Evolutionary conservation across 352 stramenopile species (phyloP).

Genomic region (Globisporangium canariense): DNA sequence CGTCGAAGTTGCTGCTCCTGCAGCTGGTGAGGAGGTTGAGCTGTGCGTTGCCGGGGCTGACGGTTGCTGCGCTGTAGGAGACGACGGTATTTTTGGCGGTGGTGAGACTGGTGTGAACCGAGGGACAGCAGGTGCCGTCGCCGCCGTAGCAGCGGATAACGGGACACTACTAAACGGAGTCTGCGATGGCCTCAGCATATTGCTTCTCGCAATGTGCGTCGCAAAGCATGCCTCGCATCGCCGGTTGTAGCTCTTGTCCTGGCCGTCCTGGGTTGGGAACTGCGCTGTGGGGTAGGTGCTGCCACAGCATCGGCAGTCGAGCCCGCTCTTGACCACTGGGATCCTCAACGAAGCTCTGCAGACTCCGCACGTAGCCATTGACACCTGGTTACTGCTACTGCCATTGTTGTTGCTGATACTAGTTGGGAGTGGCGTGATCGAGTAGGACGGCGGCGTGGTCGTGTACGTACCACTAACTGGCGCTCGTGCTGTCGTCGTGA

Average conservation of each 20-base stretch:
- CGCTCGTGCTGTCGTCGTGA: background rate
- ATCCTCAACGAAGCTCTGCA: background rate
- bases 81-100: background rate
- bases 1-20: background rate
- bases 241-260: background rate
- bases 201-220: background rate
- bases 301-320: background rate
- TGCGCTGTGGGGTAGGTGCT: background rate
- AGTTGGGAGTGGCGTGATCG: background rate
- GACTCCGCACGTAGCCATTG: background rate
- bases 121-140: background rate
- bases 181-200: background rate
- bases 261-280: background rate
- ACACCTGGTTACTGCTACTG: background rate
- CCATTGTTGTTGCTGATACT: background rate
- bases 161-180: background rate
- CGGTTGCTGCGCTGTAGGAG: background rate
- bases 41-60: background rate
- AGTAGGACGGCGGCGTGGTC: background rate
- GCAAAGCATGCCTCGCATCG: background rate
- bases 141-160: background rate
- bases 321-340: background rate
- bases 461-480: background rate
- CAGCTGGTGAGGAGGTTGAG: background rate
- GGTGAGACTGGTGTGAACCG: background rate